Percentiles rank a stretch among this genome's conserved stretches.
Conservation (phyloP, 2,329 filamentous ascomycete species). For the Elsinoe batatas region DNA sequence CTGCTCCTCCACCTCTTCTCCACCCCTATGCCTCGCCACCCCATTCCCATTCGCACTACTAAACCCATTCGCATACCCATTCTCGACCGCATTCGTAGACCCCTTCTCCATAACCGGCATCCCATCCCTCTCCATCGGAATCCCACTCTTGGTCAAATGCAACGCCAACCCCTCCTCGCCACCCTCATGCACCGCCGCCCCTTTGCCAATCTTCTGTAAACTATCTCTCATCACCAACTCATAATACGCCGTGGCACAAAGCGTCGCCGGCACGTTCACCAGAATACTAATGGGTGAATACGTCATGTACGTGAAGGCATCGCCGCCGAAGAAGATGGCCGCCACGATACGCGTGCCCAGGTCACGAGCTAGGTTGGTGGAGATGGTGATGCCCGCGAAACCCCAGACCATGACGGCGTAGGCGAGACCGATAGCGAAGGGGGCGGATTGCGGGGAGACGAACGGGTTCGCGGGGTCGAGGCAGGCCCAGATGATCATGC, state of each 20-base stretch:
- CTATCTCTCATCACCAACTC: constrained; percentile 47
- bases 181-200: constrained; percentile 41
- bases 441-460: constrained; percentile 37
- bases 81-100: constrained; percentile 11
- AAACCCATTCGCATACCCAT: constrained; percentile 2
- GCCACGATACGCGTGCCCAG: constrained; percentile 50
- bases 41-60: neutral
- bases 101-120: constrained; percentile 16
- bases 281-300: constrained; percentile 47
- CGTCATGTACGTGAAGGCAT: constrained; percentile 38
- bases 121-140: constrained; percentile 16
- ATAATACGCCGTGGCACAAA: constrained; percentile 47
- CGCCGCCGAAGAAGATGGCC: constrained; percentile 46
- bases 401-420: constrained; percentile 46
- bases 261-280: constrained; percentile 47
- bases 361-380: constrained; percentile 49
- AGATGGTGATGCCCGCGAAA: constrained; percentile 46
- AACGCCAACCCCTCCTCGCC: constrained; percentile 42
- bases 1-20: constrained; percentile 6
- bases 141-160: constrained; percentile 29
- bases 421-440: constrained; percentile 47
- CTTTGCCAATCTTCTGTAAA: constrained; percentile 41
- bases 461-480: constrained; percentile 52
- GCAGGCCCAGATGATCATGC: constrained; percentile 48
- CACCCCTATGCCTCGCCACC: neutral